Base-by-base conservation (phyloP, 2,329 filamentous ascomycete species). In the Aspergillus persii region DNA sequence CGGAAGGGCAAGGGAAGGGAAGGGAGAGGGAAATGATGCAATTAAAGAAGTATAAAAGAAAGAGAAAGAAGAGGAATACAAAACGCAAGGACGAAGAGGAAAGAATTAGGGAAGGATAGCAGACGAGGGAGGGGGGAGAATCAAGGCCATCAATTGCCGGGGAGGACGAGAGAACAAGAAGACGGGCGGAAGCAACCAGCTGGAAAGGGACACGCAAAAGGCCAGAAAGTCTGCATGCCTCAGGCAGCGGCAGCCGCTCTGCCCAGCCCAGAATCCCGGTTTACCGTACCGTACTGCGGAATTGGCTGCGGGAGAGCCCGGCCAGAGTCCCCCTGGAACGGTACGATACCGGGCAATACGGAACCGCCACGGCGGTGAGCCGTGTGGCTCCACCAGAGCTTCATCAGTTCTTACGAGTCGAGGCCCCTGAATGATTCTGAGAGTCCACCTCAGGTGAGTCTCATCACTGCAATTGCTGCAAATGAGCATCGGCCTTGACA, bases 341-440 rank as follows among this genome's bases (percentile, higher is more conserved):
- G n/a, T 54, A 60, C 57, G 48, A 44, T 58, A 61, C 50, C 53
- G 9, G 23, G 9, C 5, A n/a, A 50, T 59, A 57, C 39, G 26
- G 63, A 62, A 67, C 63, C 65, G 65, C 65, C 65, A 66, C 63
- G 58, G 36, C 36, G 18, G 50, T 53, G 54, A 56, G 33, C 51
- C 50, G 57, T 54, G 50, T 56, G 54, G 63, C 60, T 67, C 65
- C 65, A 67, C 61, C 48, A 30, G 47, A 66, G 64, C 64, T 67
- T 64, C 11, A n/a, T 64, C 11, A n/a, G 36, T 41, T 41, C 36
- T 41, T 41, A 41, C 36, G 36, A 58, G 62, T 27, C 53, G 56
- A 55, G 58, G 39, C 65, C 65, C 65, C 64, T 66, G 64, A 66
- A 61, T 54, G 53, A 54, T 54, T 41, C 36, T 6, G 36, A 41